Conservation (phyloP, 805 yeast genomes). For the Starmerella sp. region DNA sequence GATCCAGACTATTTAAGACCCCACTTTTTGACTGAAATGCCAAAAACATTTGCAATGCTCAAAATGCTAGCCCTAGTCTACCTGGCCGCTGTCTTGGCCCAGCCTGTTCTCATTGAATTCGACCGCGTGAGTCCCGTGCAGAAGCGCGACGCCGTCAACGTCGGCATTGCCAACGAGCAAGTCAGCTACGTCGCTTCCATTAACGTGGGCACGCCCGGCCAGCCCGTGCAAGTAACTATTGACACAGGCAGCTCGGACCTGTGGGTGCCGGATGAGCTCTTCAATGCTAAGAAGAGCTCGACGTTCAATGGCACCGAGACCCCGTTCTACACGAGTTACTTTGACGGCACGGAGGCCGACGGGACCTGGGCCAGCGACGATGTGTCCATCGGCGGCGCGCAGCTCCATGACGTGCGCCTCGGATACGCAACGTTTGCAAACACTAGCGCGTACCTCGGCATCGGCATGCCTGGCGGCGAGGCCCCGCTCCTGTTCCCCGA, state of each 20-base stretch:
- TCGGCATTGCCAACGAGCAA: neutral
- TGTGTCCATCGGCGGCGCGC: slow-evolving; percentile 26
- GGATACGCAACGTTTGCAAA: slow-evolving; percentile 16
- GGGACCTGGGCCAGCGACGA: slow-evolving; percentile 44
- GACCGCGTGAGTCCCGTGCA: neutral
- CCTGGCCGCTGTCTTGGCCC: neutral
- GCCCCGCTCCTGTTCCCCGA: slow-evolving; percentile 3
- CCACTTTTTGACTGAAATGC: too few species aligned
- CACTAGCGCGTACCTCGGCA: slow-evolving; percentile 1
- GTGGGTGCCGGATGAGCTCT: slow-evolving; percentile 16
- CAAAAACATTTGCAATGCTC: too few species aligned
- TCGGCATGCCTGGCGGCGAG: slow-evolving; percentile 2
- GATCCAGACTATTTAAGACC: too few species aligned
- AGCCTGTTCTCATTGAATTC: neutral
- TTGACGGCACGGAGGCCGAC: slow-evolving; percentile 27
- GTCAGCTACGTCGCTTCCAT: slow-evolving; percentile 7
- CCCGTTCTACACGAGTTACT: slow-evolving; percentile 7
- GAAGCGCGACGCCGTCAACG: neutral
- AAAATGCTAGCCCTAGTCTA: neutral
- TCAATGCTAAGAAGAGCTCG: slow-evolving; percentile 11
- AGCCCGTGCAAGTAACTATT: slow-evolving; percentile 33
- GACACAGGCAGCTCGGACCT: slow-evolving; percentile 1
- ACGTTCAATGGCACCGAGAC: slow-evolving; percentile 14
- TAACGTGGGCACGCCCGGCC: slow-evolving; percentile 45
- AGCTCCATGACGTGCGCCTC: neutral